These are phyloP conservation scores for Bruguiera parviflora DNA, from an alignment of 345 rosid genomes.

Conservation along the genomic window DNA sequence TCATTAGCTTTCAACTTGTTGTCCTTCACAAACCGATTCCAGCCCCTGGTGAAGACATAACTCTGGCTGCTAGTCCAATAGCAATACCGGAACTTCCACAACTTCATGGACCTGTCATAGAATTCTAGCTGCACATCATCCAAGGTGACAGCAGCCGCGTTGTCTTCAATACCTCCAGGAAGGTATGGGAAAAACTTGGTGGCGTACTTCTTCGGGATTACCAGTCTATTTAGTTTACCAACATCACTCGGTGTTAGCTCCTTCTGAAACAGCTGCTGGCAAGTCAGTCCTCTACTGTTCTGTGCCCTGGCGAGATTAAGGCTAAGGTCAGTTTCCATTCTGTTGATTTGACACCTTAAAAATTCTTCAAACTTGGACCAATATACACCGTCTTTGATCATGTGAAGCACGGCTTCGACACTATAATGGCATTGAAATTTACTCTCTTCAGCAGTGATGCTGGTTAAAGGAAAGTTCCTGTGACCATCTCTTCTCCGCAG, in stretches of 20 bases:
- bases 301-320: slow-evolving; percentile 17
- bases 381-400: slow-evolving; percentile 70
- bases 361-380: slow-evolving; percentile 45
- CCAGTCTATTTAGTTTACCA: slow-evolving; percentile 81
- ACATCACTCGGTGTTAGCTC: slow-evolving; percentile 86
- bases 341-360: slow-evolving; percentile 22
- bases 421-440: slow-evolving; percentile 41
- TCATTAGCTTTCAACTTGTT: slow-evolving; percentile 57
- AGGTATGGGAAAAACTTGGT: slow-evolving; percentile 50
- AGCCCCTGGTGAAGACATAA: slow-evolving; percentile 82
- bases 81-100: slow-evolving; percentile 82
- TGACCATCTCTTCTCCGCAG: slow-evolving; percentile 40
- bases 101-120: slow-evolving; percentile 57
- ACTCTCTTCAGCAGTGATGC: slow-evolving; percentile 34
- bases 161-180: slow-evolving; percentile 14
- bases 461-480: slow-evolving; percentile 41
- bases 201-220: slow-evolving; percentile 73
- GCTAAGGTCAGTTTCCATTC: slow-evolving; percentile 7
- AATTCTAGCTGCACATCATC: slow-evolving; percentile 48
- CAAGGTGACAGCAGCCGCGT: background rate
- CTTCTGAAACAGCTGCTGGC: slow-evolving; percentile 56
- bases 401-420: slow-evolving; percentile 38
- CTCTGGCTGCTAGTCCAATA: slow-evolving; percentile 92
- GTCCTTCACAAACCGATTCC: slow-evolving; percentile 72
- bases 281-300: slow-evolving; percentile 22